Evolutionary conservation across 352 stramenopile genomes (phyloP), one percentile per base, ranked within the genome.

Genomic region (Discostella stelligera): DNA sequence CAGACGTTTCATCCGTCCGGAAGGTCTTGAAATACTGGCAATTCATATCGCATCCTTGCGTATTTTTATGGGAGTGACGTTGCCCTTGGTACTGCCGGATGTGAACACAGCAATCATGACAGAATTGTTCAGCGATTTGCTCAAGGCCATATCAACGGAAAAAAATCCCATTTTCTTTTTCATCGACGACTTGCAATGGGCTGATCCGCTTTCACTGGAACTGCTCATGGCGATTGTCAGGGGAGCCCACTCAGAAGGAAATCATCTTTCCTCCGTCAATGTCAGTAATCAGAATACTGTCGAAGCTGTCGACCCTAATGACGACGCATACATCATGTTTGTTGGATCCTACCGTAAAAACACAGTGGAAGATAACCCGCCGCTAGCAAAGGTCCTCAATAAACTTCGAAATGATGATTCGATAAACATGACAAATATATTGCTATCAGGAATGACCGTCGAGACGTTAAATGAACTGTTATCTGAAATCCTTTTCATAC

Each of bases 391-490:
- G 32, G 39, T 56, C 13, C 1, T 67, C 14, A 4, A 49, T 18
- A 25, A 63, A 16, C 14, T 66, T 0, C 6, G 59, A 53, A 21
- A 14, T 10, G 44, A 52, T 20, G 32, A 46, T 32, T 69, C 61
- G 2, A 52, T 73, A 16, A 39, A 66, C 27, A 20, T 66, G 32
- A 73, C 66, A 3, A 37, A 50, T 50, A 66, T 73, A 25, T 21
- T 23, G 14, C 39, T 73, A 2, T 50, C 52, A 16, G 37, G 41
- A 9, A 66, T 73, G 27, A 46, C 49, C 4, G 1, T 20, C 21
- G 66, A 75, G 23, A 69, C 67, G 50, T 25, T 75, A 10, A 75
- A 68, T 37, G n/a, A 48, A 18, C 67, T 75, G 37, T 30, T 75
- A 5, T 75, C 67, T 25, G 48, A 68, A 9, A 64, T 23, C 53